A percentile compares a stretch with the other conserved stretches of the same genome.
Conservation (phyloP, 2,329 filamentous ascomycete genomes). For the Magnaporthiopsis rhizophila region DNA sequence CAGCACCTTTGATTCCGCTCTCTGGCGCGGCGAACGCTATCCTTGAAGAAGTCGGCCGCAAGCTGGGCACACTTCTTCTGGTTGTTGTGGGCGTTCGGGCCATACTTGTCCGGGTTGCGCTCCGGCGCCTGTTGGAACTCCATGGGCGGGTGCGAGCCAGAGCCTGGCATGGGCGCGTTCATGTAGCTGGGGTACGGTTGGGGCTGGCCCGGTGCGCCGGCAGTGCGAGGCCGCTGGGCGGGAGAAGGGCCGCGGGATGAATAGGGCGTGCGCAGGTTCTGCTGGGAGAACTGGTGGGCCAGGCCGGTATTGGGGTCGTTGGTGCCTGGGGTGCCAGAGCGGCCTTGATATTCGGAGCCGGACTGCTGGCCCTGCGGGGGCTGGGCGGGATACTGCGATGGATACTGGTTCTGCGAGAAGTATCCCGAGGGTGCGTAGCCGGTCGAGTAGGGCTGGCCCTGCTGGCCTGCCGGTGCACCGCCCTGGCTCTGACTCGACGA, state of each 20-base stretch:
- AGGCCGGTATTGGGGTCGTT: constrained; percentile 86
- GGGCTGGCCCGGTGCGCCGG: constrained; percentile 59
- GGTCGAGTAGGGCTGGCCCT: constrained; percentile 36
- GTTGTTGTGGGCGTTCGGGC: constrained; percentile 56
- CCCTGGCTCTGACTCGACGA: constrained; percentile 24
- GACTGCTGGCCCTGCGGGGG: constrained; percentile 34
- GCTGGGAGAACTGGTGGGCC: constrained; percentile 93
- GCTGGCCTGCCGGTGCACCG: constrained; percentile 32
- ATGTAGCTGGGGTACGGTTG: constrained; percentile 58
- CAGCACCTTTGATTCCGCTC: constrained; percentile 90
- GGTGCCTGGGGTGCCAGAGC: constrained; percentile 50
- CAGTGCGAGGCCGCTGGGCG: constrained; percentile 73
- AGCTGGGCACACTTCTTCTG: constrained; percentile 62
- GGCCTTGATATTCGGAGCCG: constrained; percentile 36
- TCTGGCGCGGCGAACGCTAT: constrained; percentile 91
- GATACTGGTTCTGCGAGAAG: constrained; percentile 46
- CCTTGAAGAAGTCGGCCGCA: constrained; percentile 93
- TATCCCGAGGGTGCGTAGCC: constrained; percentile 44
- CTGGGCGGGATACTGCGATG: constrained; percentile 24
- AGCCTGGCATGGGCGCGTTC: constrained; percentile 58
- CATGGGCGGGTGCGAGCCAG: constrained; percentile 44
- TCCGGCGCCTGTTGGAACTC: constrained; percentile 76
- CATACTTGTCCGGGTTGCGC: constrained; percentile 76
- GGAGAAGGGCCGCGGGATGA: constrained; percentile 60
- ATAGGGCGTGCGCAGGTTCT: constrained; percentile 77